Conservation (phyloP, 2,329 filamentous ascomycete species). For the Aspergillus brunneoviolaceus region DNA sequence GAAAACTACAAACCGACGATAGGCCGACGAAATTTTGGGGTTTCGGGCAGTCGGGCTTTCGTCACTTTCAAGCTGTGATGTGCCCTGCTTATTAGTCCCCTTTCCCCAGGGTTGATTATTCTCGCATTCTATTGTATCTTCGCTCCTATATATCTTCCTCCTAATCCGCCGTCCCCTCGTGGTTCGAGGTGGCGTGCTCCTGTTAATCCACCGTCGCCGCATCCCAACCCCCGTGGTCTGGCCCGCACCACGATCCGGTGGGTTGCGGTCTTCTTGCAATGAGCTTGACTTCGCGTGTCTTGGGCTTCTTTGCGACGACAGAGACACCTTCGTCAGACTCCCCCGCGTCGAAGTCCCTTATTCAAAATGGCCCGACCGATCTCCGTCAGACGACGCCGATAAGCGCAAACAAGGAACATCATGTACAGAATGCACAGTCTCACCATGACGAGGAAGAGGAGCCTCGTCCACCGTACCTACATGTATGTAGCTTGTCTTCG, state of each 20-base stretch:
- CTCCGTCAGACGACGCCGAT: conserved; percentile 15
- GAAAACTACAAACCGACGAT: conserved; percentile 32
- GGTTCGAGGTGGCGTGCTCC: conserved; percentile 16
- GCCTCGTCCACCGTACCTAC: conserved; percentile 61
- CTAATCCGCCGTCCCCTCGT: conserved; percentile 9
- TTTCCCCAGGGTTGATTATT: conserved; percentile 11
- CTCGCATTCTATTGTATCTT: conserved; percentile 7
- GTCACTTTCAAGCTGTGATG: conserved; percentile 6
- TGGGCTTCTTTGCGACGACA: conserved; percentile 52
- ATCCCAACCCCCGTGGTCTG: conserved; percentile 29
- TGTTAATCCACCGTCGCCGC: conserved; percentile 20
- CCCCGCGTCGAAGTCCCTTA: conserved; percentile 30
- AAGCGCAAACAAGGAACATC: conserved; percentile 14
- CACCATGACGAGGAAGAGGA: conserved; percentile 54
- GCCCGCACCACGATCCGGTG: conserved; percentile 34
- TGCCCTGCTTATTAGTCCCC: conserved; percentile 18
- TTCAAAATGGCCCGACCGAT: conserved; percentile 19
- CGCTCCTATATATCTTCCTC: conserved; percentile 1
- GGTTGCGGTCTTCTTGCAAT: conserved; percentile 47
- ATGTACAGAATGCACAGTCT: conserved; percentile 38
- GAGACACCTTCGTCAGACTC: conserved; percentile 31
- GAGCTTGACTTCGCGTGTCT: conserved; percentile 58
- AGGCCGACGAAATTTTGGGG: conserved; percentile 30
- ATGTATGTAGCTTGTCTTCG: conserved; percentile 51
- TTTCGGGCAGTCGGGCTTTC: conserved; percentile 1